These are phyloP conservation scores for Trichoderma reesei DNA, from an alignment of 495 filamentous ascomycete species.

Conservation along the genomic window DNA sequence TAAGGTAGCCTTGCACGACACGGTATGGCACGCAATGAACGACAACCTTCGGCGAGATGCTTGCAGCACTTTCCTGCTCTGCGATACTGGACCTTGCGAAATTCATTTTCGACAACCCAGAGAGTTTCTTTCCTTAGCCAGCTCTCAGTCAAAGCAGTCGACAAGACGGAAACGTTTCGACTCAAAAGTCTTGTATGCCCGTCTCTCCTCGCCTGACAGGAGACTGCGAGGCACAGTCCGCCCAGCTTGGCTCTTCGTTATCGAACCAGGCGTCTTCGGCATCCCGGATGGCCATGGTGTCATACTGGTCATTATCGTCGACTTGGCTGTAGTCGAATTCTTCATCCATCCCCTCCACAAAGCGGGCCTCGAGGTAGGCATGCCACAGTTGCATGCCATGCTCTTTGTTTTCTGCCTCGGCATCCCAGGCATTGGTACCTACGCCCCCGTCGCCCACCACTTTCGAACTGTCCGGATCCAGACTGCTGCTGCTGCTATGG, in stretches of 20 bases:
- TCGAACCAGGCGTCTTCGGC: conserved; percentile 63
- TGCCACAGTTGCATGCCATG: conserved; percentile 59
- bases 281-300: conserved; percentile 53
- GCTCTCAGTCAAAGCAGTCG: too few species aligned
- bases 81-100: too few species aligned
- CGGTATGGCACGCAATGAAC: too few species aligned
- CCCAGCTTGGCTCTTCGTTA: conserved; percentile 60
- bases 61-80: too few species aligned
- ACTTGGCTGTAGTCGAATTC: conserved; percentile 68
- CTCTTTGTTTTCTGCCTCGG: conserved; percentile 48
- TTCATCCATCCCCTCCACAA: conserved; percentile 57
- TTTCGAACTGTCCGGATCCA: background rate
- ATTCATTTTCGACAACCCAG: too few species aligned
- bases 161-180: background rate
- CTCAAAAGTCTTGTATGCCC: conserved; percentile 71
- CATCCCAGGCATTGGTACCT: conserved; percentile 37
- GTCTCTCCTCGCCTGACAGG: conserved; percentile 55
- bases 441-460: background rate
- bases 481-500: too few species aligned
- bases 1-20: too few species aligned
- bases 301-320: conserved; percentile 60
- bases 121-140: too few species aligned
- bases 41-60: too few species aligned
- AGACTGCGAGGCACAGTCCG: conserved; percentile 38
- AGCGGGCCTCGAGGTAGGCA: conserved; percentile 57